Evolutionary conservation across 345 rosid genomes (phyloP).

Genomic region (Euphorbia peplus): DNA sequence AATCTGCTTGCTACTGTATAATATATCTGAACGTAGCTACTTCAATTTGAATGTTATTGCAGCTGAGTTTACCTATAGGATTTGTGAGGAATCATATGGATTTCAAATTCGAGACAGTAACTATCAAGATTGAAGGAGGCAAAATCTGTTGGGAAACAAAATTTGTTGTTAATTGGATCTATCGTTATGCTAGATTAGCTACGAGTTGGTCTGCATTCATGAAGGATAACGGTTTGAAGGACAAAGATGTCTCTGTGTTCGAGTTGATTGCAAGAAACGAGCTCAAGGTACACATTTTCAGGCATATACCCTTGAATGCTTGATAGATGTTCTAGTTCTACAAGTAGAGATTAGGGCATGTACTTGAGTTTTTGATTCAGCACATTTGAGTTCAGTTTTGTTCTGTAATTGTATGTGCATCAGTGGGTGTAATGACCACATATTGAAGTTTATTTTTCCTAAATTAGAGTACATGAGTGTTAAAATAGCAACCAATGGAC

Average conservation of each 20-base stretch:
- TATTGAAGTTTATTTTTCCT: too few species aligned
- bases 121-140: background rate
- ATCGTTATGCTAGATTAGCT: background rate
- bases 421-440: too few species aligned
- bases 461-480: too few species aligned
- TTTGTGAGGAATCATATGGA: background rate
- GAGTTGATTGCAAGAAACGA: background rate
- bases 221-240: background rate
- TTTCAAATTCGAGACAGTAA: background rate
- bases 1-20: too few species aligned
- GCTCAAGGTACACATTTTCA: constrained; percentile 17
- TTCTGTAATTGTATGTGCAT: too few species aligned
- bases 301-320: background rate
- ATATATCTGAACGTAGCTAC: too few species aligned
- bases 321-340: too few species aligned
- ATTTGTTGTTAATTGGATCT: background rate
- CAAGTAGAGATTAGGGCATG: too few species aligned
- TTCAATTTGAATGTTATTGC: too few species aligned
- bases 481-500: too few species aligned
- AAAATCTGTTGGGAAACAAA: background rate
- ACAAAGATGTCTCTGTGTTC: constrained; percentile 2
- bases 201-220: constrained; percentile 7
- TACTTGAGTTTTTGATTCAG: too few species aligned
- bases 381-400: too few species aligned
- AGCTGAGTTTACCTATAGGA: background rate